Conservation (phyloP, 202 grass and related monocot species). For the Elaeis oleifera region DNA sequence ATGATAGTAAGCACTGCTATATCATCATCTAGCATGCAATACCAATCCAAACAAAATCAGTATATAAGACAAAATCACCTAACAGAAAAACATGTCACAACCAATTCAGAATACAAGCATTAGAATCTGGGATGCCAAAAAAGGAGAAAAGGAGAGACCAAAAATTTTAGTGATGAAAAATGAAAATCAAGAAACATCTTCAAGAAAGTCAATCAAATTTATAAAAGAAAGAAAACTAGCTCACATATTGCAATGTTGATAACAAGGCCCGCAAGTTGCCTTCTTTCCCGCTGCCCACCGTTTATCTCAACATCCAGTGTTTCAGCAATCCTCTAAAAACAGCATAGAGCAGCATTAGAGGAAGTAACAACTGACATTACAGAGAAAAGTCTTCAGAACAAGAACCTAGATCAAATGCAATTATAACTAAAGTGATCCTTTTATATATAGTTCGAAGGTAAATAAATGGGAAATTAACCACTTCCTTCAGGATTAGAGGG, state of each 20-base stretch:
- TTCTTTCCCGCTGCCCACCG: conserved; percentile 97
- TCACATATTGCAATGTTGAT: conserved; percentile 97
- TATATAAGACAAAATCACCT: too few species aligned
- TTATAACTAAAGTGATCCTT: too few species aligned
- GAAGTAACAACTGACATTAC: neutral
- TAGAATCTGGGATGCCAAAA: too few species aligned
- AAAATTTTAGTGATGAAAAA: neutral
- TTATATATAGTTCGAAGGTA: neutral
- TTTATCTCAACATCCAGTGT: conserved; percentile 82
- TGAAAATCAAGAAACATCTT: neutral
- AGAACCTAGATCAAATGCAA: neutral
- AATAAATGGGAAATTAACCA: neutral
- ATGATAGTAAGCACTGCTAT: too few species aligned
- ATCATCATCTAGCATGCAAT: too few species aligned
- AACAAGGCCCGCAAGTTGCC: conserved; percentile 87
- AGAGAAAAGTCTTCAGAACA: neutral
- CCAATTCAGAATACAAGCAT: too few species aligned
- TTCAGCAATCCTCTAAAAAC: conserved; percentile 78
- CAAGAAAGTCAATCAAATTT: conserved; percentile 7
- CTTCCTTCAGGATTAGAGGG: conserved; percentile 9
- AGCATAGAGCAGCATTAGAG: conserved; percentile 27
- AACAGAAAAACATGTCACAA: too few species aligned
- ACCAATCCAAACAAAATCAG: too few species aligned
- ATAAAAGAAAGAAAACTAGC: conserved; percentile 19
- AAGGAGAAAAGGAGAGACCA: neutral